Conservation (phyloP, 441 rosid genomes). For the Populus hybrid region DNA sequence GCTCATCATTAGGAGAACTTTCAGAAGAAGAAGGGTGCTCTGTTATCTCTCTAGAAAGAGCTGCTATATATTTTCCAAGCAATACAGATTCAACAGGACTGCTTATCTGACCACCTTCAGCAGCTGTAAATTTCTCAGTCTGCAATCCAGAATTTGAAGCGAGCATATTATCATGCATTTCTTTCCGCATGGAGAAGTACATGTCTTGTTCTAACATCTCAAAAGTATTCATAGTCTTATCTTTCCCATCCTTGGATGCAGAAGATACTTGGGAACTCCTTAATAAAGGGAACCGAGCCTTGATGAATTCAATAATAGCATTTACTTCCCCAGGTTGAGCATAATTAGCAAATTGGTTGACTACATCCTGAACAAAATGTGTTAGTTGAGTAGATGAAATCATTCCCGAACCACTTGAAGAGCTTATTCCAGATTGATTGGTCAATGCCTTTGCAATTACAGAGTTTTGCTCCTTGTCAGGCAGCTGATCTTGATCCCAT, state of each 20-base stretch:
- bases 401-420: slow-evolving; percentile 34
- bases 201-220: slow-evolving; percentile 69
- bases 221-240: slow-evolving; percentile 31
- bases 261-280: slow-evolving; percentile 41
- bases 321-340: slow-evolving; percentile 46
- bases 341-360: slow-evolving; percentile 43
- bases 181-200: slow-evolving; percentile 43
- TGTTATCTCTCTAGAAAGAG: slow-evolving; percentile 45
- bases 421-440: slow-evolving; percentile 32
- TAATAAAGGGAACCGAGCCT: slow-evolving; percentile 50
- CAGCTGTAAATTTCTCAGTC: slow-evolving; percentile 29
- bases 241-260: slow-evolving; percentile 44
- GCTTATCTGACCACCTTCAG: slow-evolving; percentile 34
- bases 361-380: slow-evolving; percentile 48
- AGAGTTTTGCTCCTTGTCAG: slow-evolving; percentile 36
- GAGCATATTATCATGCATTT: slow-evolving; percentile 29
- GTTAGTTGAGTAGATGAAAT: slow-evolving; percentile 39
- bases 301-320: slow-evolving; percentile 54
- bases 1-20: slow-evolving; percentile 31
- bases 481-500: slow-evolving; percentile 56
- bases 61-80: slow-evolving; percentile 47
- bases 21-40: slow-evolving; percentile 46
- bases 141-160: slow-evolving; percentile 27
- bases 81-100: slow-evolving; percentile 45
- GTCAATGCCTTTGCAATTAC: slow-evolving; percentile 28